Conservation (phyloP, 2,329 filamentous ascomycete species). For the Endothia cerciana region DNA sequence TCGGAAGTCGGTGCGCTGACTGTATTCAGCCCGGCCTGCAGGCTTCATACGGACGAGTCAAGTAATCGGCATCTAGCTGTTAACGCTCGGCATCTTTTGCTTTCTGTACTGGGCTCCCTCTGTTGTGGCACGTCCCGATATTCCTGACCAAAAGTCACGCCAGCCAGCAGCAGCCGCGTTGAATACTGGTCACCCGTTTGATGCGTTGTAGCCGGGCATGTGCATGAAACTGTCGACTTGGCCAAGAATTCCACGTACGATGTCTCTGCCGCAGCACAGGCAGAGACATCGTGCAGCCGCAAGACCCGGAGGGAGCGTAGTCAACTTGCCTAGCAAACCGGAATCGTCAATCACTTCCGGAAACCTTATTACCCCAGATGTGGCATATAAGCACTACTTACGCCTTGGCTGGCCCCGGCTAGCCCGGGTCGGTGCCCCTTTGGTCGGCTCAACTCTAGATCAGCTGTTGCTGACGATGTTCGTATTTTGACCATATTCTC, state of each 20-base stretch:
- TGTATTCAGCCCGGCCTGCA: conserved; percentile 13
- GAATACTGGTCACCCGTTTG: background rate
- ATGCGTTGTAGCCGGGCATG: background rate
- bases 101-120: background rate
- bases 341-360: background rate
- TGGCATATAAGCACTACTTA: background rate
- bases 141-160: background rate
- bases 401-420: background rate
- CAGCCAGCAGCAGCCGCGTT: background rate
- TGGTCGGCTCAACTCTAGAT: background rate
- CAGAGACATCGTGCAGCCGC: background rate
- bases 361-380: background rate
- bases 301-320: background rate
- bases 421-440: background rate
- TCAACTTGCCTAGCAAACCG: background rate
- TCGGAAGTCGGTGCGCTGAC: conserved; percentile 14
- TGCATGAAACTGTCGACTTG: background rate
- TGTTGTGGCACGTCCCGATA: background rate
- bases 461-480: conserved; percentile 7
- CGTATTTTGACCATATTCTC: background rate
- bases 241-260: background rate
- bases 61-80: background rate
- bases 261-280: background rate
- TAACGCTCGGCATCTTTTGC: background rate
- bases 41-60: background rate